Percentiles rank a stretch among this genome's conserved stretches.
Conservation (phyloP, 371 early-diverging fungal genomes). For the Capillidium rhysosporum region DNA sequence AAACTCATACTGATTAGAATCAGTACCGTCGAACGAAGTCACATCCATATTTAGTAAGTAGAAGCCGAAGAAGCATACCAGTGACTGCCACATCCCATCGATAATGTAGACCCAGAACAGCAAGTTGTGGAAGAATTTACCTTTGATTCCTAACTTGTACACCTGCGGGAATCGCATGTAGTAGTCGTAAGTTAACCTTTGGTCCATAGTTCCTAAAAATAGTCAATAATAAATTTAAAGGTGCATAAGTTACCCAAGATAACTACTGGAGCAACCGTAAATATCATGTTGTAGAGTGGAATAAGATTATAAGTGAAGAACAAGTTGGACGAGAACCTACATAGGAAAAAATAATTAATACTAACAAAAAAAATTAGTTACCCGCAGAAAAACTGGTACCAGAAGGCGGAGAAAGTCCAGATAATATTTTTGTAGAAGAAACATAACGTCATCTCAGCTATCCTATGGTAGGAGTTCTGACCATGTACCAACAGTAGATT, state of each 20-base stretch:
- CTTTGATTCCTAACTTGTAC: slow-evolving; percentile 37
- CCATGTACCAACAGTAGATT: slow-evolving; percentile 70
- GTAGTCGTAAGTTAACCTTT: slow-evolving; percentile 29
- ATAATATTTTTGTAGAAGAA: slow-evolving; percentile 88
- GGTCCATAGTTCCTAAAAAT: slow-evolving; percentile 29
- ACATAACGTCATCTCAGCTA: slow-evolving; percentile 70
- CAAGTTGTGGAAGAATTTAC: slow-evolving; percentile 28
- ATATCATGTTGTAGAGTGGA: slow-evolving; percentile 58
- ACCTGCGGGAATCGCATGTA: slow-evolving; percentile 36
- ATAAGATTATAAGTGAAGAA: slow-evolving; percentile 76
- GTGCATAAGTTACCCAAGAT: slow-evolving; percentile 24
- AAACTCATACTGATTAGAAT: slow-evolving; percentile 24
- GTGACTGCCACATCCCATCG: slow-evolving; percentile 50
- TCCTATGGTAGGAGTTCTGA: slow-evolving; percentile 73
- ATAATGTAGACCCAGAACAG: slow-evolving; percentile 40
- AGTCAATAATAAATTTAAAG: slow-evolving; percentile 11
- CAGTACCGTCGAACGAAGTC: slow-evolving; percentile 16
- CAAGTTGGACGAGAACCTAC: slow-evolving; percentile 54
- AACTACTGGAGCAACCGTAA: slow-evolving; percentile 48
- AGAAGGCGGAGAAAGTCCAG: slow-evolving; percentile 62
- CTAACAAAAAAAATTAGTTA: slow-evolving; percentile 11
- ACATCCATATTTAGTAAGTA: slow-evolving; percentile 21
- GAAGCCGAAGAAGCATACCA: slow-evolving; percentile 37
- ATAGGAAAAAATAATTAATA: background rate
- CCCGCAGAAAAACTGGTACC: slow-evolving; percentile 67